Base-by-base conservation (phyloP, 2,329 filamentous ascomycete genomes). In the Botryotinia calthae region DNA sequence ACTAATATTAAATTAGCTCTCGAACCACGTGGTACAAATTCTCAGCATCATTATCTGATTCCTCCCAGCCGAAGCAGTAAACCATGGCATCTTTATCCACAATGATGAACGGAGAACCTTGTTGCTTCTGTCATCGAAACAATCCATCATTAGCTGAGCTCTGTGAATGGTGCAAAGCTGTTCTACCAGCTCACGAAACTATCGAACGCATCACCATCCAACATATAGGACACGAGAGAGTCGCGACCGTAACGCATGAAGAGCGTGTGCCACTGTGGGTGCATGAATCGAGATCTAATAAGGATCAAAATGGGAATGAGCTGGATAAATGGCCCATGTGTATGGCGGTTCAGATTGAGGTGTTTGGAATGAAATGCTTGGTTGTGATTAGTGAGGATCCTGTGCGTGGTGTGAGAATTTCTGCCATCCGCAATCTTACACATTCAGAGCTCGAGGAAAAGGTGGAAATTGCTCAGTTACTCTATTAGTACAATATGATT, bases 161-260 rank as follows among this genome's bases (percentile, higher is more conserved):
- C 8, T 54, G 51, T 54, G 25, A 3, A 4, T 0, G 1, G n/a
- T 54, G 51, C 16, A 54, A 6, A 6, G 51, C 2, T 54, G 14
- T n/a, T 3, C 6, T 28, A 54, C 51, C n/a, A 54, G 51, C 5
- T 4, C n/a, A 54, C 1, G 3, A 9, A 18, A 54, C 51, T 12
- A 54, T 54, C 51, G 51, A 54, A 16, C 51, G 51, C n/a, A 54
- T 54, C n/a, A 54, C n/a, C 14, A 54, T 54, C 14, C 3, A 28
- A 28, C 51, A 18, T 8, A 2, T 0, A 3, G 12, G 3, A 3
- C 1, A 1, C 4, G 2, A 8, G 12, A 54, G 14, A 54, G 14
- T 54, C n/a, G n/a, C 51, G 14, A 54, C n/a, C 14, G 8, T 54
- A 28, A 54, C 6, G 0, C 51, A 54, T 28, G 51, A 54, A 54